These are phyloP conservation scores for Astragalus membranaceus DNA, from an alignment of 306 rosid genomes.

Conservation along the genomic window DNA sequence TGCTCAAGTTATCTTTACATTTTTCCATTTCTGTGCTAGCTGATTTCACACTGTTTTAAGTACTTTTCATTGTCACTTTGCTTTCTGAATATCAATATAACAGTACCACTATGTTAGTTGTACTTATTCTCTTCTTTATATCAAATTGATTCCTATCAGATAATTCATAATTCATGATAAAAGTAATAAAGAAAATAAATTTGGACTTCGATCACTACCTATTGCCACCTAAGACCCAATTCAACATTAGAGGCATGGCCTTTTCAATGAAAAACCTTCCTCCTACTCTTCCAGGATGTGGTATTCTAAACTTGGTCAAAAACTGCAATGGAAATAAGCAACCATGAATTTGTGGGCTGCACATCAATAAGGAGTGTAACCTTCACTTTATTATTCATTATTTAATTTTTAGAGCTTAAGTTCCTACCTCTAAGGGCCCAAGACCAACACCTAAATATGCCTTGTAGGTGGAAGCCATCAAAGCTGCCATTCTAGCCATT, in stretches of 20 bases:
- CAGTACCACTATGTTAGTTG: no score
- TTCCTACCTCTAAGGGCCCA: constrained; percentile 79
- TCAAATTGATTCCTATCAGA: no score
- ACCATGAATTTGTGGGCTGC: not conserved
- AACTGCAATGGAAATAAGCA: constrained; percentile 43
- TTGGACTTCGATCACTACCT: constrained; percentile 44
- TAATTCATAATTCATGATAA: no score
- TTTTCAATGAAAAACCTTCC: constrained; percentile 72
- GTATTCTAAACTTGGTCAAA: constrained; percentile 83
- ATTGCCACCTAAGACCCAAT: constrained; percentile 96
- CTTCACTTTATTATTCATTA: constrained; percentile 5
- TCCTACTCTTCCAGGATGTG: constrained; percentile 93
- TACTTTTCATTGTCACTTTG: no score
- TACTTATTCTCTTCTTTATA: no score
- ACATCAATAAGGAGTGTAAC: not conserved
- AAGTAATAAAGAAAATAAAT: no score
- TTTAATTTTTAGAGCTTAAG: not conserved
- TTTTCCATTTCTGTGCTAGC: no score
- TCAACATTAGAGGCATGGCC: constrained; percentile 86
- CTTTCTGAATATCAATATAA: no score
- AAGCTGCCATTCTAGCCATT: constrained; percentile 99
- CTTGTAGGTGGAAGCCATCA: constrained; percentile 92
- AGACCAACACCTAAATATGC: constrained; percentile 92
- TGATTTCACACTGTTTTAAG: no score
- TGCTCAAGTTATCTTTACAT: no score